These are phyloP conservation scores for Brassica incana DNA, from an alignment of 345 rosid species.

Conservation along the genomic window DNA sequence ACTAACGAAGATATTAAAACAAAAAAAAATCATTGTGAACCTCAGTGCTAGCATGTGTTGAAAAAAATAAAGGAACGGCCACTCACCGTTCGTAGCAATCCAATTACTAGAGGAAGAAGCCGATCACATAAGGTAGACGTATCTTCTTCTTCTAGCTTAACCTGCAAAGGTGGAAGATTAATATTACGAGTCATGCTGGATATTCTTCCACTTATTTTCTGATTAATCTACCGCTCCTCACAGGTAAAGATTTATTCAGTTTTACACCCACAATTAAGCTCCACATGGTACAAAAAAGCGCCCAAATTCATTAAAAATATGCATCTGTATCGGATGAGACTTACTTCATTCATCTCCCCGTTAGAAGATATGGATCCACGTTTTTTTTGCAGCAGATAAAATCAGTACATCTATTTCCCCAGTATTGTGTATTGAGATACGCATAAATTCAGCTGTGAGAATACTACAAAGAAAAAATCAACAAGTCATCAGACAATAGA, in stretches of 20 bases:
- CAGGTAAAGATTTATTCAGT: not conserved
- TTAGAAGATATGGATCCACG: constrained; percentile 54
- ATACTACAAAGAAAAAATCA: constrained; percentile 59
- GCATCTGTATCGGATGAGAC: constrained; percentile 37
- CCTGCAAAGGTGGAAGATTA: constrained; percentile 43
- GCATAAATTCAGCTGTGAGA: constrained; percentile 93
- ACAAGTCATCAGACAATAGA: constrained; percentile 39
- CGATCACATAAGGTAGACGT: constrained; percentile 61
- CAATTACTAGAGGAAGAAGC: constrained; percentile 75
- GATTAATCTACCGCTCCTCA: constrained; percentile 15
- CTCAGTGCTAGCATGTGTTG: not conserved
- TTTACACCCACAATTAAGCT: constrained; percentile 10
- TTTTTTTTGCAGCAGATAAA: constrained; percentile 69
- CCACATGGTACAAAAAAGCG: constrained; percentile 9
- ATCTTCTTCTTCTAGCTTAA: constrained; percentile 66
- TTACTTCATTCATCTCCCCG: constrained; percentile 65
- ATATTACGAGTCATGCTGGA: constrained; percentile 10
- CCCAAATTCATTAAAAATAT: constrained; percentile 1
- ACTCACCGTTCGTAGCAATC: constrained; percentile 86
- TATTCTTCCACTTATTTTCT: not conserved
- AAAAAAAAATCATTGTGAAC: constrained; percentile 1
- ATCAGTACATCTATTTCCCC: constrained; percentile 65
- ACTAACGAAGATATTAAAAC: constrained; percentile 8
- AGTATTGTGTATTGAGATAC: constrained; percentile 73
- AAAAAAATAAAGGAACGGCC: not conserved